Evolutionary conservation across 2,329 filamentous ascomycete species (phyloP), one percentile per base, ranked within the genome.

Genomic region (Colletotrichum cordylinicola): DNA sequence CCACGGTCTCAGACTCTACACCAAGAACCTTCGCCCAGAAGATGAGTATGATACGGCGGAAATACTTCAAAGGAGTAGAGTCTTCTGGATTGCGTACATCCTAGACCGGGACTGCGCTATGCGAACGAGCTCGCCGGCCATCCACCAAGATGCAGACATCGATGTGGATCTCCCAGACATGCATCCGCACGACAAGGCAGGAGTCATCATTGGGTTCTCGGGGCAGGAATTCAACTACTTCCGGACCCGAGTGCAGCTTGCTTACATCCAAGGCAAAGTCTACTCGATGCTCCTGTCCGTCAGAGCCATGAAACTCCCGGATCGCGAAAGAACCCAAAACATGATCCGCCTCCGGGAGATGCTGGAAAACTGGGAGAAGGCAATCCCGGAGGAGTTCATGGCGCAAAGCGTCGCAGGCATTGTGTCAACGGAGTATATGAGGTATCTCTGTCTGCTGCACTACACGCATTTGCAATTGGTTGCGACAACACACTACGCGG

Each of bases 31-130:
- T 27, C 74, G 9, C n/a, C 70, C 2, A 58, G 77, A 24, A 27
- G 67, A 70, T 4, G 67, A 77, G 0, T 77, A 79, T 9, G 61
- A 80, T 2, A 72, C 79, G 0, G 78, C 77, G 2, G 78, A 80
- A 6, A 77, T 78, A 9, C 76, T 78, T 8, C 80, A 83, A 6
- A 79, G 81, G 18, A 74, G 75, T 8, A 81, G 82, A 21, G 76
- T 82, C 37, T 83, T 83, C 67, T 84, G 82, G 82, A 77, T 83
- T 16, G 82, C 81, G 48, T 84, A 82, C 48, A 77, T 77, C 4
- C 74, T 83, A 8, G 82, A 84, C 27, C 82, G 82, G 1, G 74
- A 77, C 15, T 39, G 70, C 10, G 48, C 48, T 1, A 55, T 77
- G 73, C 43, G 73, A 8, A 61, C 65, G 10, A 24, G 66, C n/a